Conservation (phyloP, 2,329 filamentous ascomycete genomes). For the Trichothecium sympodiale region DNA sequence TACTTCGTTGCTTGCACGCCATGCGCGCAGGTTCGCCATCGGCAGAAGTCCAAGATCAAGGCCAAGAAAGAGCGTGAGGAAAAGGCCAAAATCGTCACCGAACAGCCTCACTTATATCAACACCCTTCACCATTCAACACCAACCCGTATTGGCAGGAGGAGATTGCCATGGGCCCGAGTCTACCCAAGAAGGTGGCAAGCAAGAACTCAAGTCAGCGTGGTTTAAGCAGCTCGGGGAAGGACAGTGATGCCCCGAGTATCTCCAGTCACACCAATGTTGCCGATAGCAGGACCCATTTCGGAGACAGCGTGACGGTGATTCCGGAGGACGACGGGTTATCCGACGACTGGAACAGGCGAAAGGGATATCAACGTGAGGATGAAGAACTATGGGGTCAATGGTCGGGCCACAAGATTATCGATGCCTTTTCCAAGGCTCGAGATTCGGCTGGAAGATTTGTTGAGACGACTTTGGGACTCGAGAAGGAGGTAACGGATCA, state of each 20-base stretch:
- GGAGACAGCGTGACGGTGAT: conserved; percentile 29
- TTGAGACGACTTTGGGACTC: conserved; percentile 40
- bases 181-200: conserved; percentile 51
- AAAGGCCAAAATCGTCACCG: conserved; percentile 51
- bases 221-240: conserved; percentile 44
- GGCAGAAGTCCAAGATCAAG: conserved; percentile 58
- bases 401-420: conserved; percentile 44
- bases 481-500: conserved; percentile 41
- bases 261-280: conserved; percentile 22
- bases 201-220: conserved; percentile 49
- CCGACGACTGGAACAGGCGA: conserved; percentile 57
- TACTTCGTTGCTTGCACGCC: conserved; percentile 69
- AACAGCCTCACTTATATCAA: conserved; percentile 63
- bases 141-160: conserved; percentile 80
- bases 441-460: conserved; percentile 40
- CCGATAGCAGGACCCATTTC: conserved; percentile 1
- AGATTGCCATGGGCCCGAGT: conserved; percentile 72
- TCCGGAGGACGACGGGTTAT: conserved; percentile 27
- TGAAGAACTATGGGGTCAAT: conserved; percentile 72
- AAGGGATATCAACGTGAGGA: conserved; percentile 76
- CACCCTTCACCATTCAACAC: conserved; percentile 78
- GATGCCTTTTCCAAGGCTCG: conserved; percentile 49
- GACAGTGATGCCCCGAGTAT: conserved; percentile 38
- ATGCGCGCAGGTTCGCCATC: conserved; percentile 61
- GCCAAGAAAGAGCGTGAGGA: conserved; percentile 57